Conservation (phyloP, 495 filamentous ascomycete genomes). For the Copromyces sp. region DNA sequence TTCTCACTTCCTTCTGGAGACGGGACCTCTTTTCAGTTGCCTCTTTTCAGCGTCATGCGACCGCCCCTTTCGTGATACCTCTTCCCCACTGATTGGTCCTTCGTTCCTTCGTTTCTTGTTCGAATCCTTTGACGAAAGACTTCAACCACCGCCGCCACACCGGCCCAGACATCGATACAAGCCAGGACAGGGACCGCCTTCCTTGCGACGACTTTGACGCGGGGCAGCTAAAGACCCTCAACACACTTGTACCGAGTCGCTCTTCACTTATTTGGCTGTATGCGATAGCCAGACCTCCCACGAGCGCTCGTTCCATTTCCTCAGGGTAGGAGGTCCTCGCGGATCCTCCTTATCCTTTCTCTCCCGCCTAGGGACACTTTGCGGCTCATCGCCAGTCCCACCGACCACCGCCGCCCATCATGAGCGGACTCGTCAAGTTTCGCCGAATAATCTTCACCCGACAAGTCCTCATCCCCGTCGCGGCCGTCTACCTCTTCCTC, state of each 20-base stretch:
- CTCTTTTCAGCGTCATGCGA: not conserved
- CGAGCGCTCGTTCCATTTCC: not conserved
- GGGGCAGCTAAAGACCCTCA: not conserved
- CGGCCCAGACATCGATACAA: not conserved
- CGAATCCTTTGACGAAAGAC: not conserved
- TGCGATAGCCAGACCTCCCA: not conserved
- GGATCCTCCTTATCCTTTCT: not conserved
- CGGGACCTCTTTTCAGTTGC: not conserved
- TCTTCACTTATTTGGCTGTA: not conserved
- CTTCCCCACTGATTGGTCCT: not conserved
- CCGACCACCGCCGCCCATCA: not conserved
- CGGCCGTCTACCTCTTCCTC: slow-evolving; percentile 11
- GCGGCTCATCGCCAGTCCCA: not conserved
- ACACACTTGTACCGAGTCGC: not conserved
- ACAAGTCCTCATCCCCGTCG: slow-evolving; percentile 10
- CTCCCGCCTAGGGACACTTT: not conserved
- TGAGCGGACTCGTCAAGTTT: slow-evolving; percentile 6
- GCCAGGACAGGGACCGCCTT: not conserved
- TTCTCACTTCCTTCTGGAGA: not conserved
- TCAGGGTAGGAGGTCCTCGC: not conserved
- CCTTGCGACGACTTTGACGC: not conserved
- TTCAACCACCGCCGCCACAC: not conserved
- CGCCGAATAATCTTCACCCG: slow-evolving; percentile 15
- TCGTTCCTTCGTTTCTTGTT: not conserved
- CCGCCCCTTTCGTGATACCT: not conserved